A percentile compares a stretch with the other conserved stretches of the same genome.
These are phyloP conservation scores for Chlorencoelia australis DNA, from an alignment of 2,329 filamentous ascomycete species.

Conservation along the genomic window DNA sequence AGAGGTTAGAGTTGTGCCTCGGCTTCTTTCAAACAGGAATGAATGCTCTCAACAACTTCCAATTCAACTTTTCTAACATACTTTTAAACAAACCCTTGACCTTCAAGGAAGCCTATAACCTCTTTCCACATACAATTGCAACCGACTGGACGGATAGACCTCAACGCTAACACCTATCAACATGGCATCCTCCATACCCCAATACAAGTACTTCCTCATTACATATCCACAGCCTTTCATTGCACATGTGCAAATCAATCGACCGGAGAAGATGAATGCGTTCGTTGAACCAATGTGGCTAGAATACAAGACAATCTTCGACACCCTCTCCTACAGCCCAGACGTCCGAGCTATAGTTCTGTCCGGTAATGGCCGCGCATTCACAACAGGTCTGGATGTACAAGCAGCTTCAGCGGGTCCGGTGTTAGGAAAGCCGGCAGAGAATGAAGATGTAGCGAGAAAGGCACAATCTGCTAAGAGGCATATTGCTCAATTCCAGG, in stretches of 20 bases:
- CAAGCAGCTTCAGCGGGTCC: constrained; percentile 51
- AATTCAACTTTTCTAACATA: background rate
- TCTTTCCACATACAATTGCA: no score
- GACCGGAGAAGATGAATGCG: constrained; percentile 77
- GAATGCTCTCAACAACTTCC: no score
- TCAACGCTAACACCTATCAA: no score
- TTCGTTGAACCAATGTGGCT: constrained; percentile 81
- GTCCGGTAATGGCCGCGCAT: constrained; percentile 73
- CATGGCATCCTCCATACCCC: constrained; percentile 10
- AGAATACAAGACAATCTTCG: constrained; percentile 66
- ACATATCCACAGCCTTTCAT: constrained; percentile 63
- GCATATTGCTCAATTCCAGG: constrained; percentile 72
- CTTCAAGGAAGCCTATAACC: no score
- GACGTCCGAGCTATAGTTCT: constrained; percentile 69
- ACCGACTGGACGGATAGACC: no score
- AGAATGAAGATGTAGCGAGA: constrained; percentile 48
- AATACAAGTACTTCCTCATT: constrained; percentile 40
- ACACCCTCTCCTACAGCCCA: constrained; percentile 58
- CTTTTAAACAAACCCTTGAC: no score
- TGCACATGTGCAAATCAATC: constrained; percentile 87
- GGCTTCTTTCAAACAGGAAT: no score
- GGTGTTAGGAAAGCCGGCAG: constrained; percentile 28
- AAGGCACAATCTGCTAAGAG: constrained; percentile 51
- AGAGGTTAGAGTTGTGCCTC: no score
- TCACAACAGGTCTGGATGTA: constrained; percentile 80